Percentiles rank a stretch among this genome's conserved stretches.
Conservation (phyloP, 1,139 yeast genomes). For the Candida anutae region DNA sequence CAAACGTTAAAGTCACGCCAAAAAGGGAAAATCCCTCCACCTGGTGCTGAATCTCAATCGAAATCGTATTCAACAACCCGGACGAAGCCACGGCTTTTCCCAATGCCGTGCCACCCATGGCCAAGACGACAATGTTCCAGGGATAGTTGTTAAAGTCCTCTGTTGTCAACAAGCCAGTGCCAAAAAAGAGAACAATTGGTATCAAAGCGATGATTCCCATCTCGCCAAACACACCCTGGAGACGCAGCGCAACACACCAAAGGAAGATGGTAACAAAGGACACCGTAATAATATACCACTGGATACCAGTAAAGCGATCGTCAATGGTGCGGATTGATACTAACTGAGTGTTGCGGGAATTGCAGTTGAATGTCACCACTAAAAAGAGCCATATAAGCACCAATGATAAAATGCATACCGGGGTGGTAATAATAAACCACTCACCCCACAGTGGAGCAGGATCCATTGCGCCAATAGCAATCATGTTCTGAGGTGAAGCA, state of each 20-base stretch:
- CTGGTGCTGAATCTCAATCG: conserved; percentile 45
- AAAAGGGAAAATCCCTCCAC: conserved; percentile 50
- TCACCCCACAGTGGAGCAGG: conserved; percentile 73
- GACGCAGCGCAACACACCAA: conserved; percentile 63
- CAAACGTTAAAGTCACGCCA: conserved; percentile 59
- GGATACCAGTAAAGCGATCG: conserved; percentile 51
- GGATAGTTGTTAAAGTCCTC: conserved; percentile 67
- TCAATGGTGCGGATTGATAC: conserved; percentile 51
- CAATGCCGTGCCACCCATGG: conserved; percentile 74
- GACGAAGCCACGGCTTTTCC: conserved; percentile 71
- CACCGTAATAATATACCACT: conserved; percentile 54
- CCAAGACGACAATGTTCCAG: conserved; percentile 68
- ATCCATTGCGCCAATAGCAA: conserved; percentile 60
- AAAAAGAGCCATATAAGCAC: conserved; percentile 50
- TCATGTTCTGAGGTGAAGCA: conserved; percentile 71
- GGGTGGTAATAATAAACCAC: conserved; percentile 65
- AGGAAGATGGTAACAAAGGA: conserved; percentile 49
- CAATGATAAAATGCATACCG: conserved; percentile 50
- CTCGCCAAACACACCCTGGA: conserved; percentile 54
- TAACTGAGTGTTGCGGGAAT: conserved; percentile 31
- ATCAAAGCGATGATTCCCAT: conserved; percentile 64
- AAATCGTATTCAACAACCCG: conserved; percentile 59
- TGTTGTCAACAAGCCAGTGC: conserved; percentile 59
- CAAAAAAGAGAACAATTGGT: conserved; percentile 61
- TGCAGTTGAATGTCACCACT: conserved; percentile 48